These are phyloP conservation scores for Farysia itapuensis DNA, from an alignment of 1,284 basidiomycete genomes.

Conservation along the genomic window DNA sequence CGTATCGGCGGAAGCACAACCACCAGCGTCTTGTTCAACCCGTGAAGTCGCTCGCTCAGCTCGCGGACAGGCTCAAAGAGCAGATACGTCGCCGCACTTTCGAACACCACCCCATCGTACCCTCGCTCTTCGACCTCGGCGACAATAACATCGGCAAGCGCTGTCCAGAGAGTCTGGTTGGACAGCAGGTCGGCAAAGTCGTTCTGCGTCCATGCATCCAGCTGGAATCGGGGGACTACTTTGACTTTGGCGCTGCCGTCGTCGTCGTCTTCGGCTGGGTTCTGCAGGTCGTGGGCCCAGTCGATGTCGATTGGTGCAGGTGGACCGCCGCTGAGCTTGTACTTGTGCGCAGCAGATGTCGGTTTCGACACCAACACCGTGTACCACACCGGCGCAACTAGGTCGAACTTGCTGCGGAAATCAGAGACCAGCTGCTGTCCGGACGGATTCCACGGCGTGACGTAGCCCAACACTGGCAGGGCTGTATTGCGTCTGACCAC, in stretches of 20 bases:
- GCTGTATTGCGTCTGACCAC: too few relatives aligned
- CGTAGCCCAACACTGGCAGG: slow-evolving; percentile 28
- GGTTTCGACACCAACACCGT: slow-evolving; percentile 17
- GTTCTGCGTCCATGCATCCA: slow-evolving; percentile 30
- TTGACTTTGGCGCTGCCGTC: slow-evolving; percentile 3
- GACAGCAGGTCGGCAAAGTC: slow-evolving; percentile 29
- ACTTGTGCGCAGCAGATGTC: slow-evolving; percentile 1
- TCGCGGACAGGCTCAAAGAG: slow-evolving; percentile 23
- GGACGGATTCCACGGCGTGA: slow-evolving; percentile 40
- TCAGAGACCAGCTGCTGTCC: slow-evolving; percentile 15
- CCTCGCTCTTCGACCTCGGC: slow-evolving; percentile 1
- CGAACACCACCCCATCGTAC: slow-evolving; percentile 33
- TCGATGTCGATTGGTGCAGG: slow-evolving; percentile 2
- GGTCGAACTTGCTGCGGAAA: slow-evolving; percentile 23
- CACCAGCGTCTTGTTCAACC: slow-evolving; percentile 5
- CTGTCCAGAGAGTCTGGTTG: slow-evolving; percentile 7
- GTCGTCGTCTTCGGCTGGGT: neutral
- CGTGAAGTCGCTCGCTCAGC: slow-evolving; percentile 3
- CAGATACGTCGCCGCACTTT: slow-evolving; percentile 28
- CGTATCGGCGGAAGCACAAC: slow-evolving; percentile 29
- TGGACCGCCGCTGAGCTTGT: slow-evolving; percentile 29
- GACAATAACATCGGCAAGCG: slow-evolving; percentile 10
- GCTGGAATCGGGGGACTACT: slow-evolving; percentile 31
- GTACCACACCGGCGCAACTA: slow-evolving; percentile 44
- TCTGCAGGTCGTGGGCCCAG: slow-evolving; percentile 8